Conservation (phyloP, 495 filamentous ascomycete species). For the Trichoderma gamsii region DNA sequence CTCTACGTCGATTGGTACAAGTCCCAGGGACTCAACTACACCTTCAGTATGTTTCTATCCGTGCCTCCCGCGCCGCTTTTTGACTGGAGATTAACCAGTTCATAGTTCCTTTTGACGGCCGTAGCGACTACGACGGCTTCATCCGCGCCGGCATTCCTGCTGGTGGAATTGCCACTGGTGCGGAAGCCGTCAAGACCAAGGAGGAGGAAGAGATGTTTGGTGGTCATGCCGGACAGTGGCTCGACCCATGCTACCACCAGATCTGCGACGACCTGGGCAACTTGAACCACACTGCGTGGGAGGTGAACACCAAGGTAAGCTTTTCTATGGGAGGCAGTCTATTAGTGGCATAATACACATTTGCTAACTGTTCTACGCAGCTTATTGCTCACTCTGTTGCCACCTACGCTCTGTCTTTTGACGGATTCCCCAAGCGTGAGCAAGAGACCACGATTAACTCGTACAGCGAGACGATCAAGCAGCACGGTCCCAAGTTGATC, state of each 20-base stretch:
- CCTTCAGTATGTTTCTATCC: slow-evolving; percentile 27
- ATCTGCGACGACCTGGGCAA: slow-evolving; percentile 48
- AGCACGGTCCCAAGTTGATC: slow-evolving; percentile 4
- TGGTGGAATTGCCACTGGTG: slow-evolving; percentile 57
- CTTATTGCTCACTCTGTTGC: slow-evolving; percentile 51
- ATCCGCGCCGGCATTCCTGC: slow-evolving; percentile 48
- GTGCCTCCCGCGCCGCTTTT: not conserved
- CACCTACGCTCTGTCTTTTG: slow-evolving; percentile 45
- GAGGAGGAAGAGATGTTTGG: slow-evolving; percentile 47
- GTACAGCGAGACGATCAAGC: slow-evolving; percentile 16
- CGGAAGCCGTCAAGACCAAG: slow-evolving; percentile 51
- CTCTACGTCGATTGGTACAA: slow-evolving; percentile 47
- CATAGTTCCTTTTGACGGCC: slow-evolving; percentile 44
- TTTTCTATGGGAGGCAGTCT: not conserved
- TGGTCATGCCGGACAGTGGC: slow-evolving; percentile 45
- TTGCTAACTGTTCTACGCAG: slow-evolving; percentile 23
- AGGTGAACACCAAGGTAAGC: slow-evolving; percentile 47
- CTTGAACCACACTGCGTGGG: slow-evolving; percentile 46
- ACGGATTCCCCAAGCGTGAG: slow-evolving; percentile 46
- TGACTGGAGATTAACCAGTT: not conserved
- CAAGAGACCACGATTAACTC: slow-evolving; percentile 16
- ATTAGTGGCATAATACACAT: not conserved
- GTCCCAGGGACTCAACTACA: slow-evolving; percentile 42
- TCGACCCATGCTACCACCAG: slow-evolving; percentile 52
- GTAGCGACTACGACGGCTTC: slow-evolving; percentile 53